A percentile compares a stretch with the other conserved stretches of the same genome.
These are phyloP conservation scores for Cladosporium oxysporum DNA, from an alignment of 2,329 filamentous ascomycete genomes.

Conservation along the genomic window DNA sequence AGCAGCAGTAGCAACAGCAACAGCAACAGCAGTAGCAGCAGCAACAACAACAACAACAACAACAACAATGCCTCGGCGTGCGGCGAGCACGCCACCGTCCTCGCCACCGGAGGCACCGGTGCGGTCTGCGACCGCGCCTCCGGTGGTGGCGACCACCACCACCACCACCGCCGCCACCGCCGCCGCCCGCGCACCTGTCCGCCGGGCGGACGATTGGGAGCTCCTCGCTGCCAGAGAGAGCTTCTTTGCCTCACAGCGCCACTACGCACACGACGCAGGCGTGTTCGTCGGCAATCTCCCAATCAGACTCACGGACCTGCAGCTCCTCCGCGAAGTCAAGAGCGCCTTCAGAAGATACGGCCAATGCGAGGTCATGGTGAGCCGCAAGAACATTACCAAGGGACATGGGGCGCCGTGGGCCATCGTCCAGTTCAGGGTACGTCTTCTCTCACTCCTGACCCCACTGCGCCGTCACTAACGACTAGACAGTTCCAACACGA, in stretches of 20 bases:
- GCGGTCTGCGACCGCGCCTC: neutral
- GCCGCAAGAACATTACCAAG: neutral
- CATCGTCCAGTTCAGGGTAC: neutral
- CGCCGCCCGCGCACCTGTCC: neutral
- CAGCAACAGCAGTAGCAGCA: neutral
- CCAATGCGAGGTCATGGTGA: neutral
- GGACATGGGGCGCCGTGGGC: neutral
- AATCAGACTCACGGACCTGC: neutral
- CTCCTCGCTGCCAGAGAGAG: neutral
- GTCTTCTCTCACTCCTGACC: neutral
- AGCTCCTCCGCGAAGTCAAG: neutral
- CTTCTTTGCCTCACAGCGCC: neutral
- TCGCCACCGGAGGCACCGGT: neutral
- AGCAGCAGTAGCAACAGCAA: neutral
- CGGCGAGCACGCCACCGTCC: neutral
- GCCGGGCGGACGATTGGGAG: neutral
- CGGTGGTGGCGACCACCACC: neutral
- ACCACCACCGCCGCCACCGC: neutral
- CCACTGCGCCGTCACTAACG: neutral
- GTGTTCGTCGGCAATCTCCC: constrained; percentile 13
- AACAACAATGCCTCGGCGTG: neutral
- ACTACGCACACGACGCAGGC: constrained; percentile 2
- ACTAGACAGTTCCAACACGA: neutral
- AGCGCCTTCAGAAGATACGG: neutral
- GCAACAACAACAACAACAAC: neutral